Conservation (phyloP, 345 rosid species). For the Turnera subulata region DNA sequence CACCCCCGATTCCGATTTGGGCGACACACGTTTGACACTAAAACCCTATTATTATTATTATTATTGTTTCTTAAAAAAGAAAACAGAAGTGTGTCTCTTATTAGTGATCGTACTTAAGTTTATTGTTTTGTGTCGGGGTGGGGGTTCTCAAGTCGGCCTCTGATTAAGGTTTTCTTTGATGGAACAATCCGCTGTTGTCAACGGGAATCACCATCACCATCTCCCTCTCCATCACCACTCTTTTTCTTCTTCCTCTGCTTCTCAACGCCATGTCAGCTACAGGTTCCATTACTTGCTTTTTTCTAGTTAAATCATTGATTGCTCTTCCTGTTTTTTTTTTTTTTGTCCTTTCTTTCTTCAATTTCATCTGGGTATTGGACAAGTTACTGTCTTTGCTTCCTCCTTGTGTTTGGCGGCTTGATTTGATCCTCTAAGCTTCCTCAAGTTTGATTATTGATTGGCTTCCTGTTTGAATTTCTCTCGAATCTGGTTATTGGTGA, state of each 20-base stretch:
- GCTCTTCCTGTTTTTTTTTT: background rate
- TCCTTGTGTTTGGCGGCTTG: background rate
- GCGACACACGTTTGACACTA: background rate
- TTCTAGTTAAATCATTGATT: background rate
- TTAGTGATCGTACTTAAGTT: background rate
- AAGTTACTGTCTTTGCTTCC: background rate
- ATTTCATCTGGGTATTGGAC: background rate
- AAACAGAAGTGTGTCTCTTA: background rate
- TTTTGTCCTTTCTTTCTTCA: background rate
- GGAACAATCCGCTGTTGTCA: slow-evolving; percentile 14
- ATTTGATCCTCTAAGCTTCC: background rate
- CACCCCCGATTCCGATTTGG: background rate
- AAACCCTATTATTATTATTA: background rate
- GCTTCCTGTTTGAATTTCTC: too few relatives aligned
- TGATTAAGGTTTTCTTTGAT: background rate
- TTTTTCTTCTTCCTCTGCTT: slow-evolving; percentile 30
- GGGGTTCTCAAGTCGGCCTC: background rate
- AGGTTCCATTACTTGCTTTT: slow-evolving; percentile 24
- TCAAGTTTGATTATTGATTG: background rate
- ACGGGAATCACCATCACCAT: slow-evolving; percentile 30
- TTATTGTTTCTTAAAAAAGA: too few relatives aligned
- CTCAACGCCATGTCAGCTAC: slow-evolving; percentile 48
- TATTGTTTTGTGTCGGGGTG: background rate
- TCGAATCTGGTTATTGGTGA: background rate
- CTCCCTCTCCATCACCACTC: slow-evolving; percentile 26